Evolutionary conservation across 345 rosid genomes (phyloP).

Genomic region (Aquilaria yunnanensis): DNA sequence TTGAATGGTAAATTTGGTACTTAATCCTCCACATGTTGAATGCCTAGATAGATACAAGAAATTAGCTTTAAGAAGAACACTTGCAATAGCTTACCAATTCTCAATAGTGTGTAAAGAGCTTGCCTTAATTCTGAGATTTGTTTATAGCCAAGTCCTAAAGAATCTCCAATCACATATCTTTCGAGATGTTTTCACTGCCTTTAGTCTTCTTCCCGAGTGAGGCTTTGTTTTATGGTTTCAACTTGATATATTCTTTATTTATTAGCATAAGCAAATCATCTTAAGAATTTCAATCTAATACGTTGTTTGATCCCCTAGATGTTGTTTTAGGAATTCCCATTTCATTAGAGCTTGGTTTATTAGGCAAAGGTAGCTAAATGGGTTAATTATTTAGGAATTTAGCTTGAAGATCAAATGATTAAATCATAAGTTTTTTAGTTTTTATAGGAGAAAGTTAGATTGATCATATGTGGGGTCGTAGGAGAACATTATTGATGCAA

Average conservation of each 20-base stretch:
- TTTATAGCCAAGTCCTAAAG: slow-evolving; percentile 50
- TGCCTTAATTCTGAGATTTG: slow-evolving; percentile 41
- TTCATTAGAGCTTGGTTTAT: slow-evolving; percentile 9
- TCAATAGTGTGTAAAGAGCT: slow-evolving; percentile 69
- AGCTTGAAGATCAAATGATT: not conserved
- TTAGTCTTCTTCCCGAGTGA: slow-evolving; percentile 72
- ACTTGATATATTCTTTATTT: too few relatives aligned
- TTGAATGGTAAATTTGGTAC: not conserved
- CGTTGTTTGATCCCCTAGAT: not conserved
- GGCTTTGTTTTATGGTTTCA: not conserved
- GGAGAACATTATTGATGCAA: not conserved
- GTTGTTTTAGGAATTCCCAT: slow-evolving; percentile 2
- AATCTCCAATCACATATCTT: slow-evolving; percentile 54
- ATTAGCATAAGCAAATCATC: too few relatives aligned
- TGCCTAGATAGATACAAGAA: slow-evolving; percentile 44
- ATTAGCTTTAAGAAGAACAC: slow-evolving; percentile 38
- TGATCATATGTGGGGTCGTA: not conserved
- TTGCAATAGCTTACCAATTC: slow-evolving; percentile 40
- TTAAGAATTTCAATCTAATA: too few relatives aligned
- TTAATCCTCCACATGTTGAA: slow-evolving; percentile 20
- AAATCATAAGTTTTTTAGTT: not conserved
- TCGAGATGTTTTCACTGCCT: slow-evolving; percentile 60
- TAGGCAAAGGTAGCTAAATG: not conserved
- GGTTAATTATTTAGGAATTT: not conserved
- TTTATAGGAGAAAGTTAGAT: not conserved